Percentiles rank a stretch among this genome's conserved stretches.
Evolutionary conservation across 805 yeast species (phyloP).

Genomic region (Myxozyma mucilagina): DNA sequence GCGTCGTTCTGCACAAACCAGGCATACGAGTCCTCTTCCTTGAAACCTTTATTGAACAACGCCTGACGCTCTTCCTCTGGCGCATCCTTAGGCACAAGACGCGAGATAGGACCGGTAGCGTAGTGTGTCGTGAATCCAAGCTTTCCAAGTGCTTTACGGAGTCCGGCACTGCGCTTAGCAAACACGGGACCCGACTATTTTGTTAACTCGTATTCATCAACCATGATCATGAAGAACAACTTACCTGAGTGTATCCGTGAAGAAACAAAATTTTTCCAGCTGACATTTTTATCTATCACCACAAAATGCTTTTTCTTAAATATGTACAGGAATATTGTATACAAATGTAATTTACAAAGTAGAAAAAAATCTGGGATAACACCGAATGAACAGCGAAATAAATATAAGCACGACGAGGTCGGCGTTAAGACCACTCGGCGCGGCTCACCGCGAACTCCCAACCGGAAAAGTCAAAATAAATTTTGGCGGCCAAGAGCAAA

Average conservation of each 20-base stretch:
- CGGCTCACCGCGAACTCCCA: neutral
- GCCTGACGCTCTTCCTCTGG: conserved; percentile 48
- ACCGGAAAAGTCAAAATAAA: neutral
- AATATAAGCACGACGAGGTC: neutral
- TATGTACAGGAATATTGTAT: too few species aligned
- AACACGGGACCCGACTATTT: conserved; percentile 75
- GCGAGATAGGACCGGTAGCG: conserved; percentile 76
- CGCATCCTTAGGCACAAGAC: conserved; percentile 73
- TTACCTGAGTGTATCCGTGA: conserved; percentile 39
- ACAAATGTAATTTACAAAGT: neutral
- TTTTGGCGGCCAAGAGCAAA: too few species aligned
- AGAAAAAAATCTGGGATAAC: neutral
- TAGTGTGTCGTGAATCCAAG: conserved; percentile 70
- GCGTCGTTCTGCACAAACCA: conserved; percentile 42
- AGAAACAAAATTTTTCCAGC: conserved; percentile 19
- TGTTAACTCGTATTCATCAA: neutral
- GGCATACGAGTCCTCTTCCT: conserved; percentile 42
- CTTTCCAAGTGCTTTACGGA: conserved; percentile 68
- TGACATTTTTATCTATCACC: neutral
- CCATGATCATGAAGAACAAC: neutral
- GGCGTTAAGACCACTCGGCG: conserved; percentile 4
- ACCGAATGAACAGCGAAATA: neutral
- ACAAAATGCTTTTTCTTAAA: neutral
- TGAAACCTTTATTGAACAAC: conserved; percentile 47
- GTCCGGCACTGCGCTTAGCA: conserved; percentile 85